Percentiles rank a stretch among this genome's conserved stretches.
phyloP scores from a whole-genome alignment of 148 eudicot genomes.

The Dysphania ambrosioides region DNA sequence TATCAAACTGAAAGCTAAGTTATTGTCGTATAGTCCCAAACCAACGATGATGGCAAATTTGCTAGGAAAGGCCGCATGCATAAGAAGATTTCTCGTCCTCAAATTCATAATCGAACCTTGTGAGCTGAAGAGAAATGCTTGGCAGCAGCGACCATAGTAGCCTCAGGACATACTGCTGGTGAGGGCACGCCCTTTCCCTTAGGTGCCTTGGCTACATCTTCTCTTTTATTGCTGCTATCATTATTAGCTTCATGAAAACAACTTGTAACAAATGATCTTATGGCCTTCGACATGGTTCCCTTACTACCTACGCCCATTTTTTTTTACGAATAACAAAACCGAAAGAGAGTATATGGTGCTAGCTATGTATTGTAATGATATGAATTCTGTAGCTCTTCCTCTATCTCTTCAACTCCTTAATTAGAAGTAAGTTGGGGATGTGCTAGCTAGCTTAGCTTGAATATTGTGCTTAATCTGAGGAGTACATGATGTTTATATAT shows the following conservation, averaged over 20 bases:
- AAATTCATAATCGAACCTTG: not conserved
- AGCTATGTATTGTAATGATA: not conserved
- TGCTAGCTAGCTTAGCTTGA: no score
- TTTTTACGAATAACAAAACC: not conserved
- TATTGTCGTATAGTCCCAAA: no score
- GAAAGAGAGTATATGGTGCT: not conserved
- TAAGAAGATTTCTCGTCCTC: no score
- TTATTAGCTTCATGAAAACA: not conserved
- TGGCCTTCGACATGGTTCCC: not conserved
- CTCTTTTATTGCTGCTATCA: not conserved
- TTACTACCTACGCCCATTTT: not conserved
- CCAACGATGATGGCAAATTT: no score
- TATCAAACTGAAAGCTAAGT: no score
- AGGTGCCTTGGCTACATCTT: not conserved
- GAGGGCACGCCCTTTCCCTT: not conserved
- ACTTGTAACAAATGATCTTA: not conserved
- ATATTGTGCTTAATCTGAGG: not conserved
- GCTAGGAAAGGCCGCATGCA: no score
- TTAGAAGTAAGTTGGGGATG: no score
- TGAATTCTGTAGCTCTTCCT: not conserved
- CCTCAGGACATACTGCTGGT: not conserved
- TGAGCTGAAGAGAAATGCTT: constrained; percentile 6
- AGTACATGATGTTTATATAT: not conserved
- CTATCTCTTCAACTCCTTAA: no score
- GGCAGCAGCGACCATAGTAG: not conserved